Evolutionary conservation across 2,329 filamentous ascomycete genomes (phyloP).

Genomic region (Corniculantispora saksenae): DNA sequence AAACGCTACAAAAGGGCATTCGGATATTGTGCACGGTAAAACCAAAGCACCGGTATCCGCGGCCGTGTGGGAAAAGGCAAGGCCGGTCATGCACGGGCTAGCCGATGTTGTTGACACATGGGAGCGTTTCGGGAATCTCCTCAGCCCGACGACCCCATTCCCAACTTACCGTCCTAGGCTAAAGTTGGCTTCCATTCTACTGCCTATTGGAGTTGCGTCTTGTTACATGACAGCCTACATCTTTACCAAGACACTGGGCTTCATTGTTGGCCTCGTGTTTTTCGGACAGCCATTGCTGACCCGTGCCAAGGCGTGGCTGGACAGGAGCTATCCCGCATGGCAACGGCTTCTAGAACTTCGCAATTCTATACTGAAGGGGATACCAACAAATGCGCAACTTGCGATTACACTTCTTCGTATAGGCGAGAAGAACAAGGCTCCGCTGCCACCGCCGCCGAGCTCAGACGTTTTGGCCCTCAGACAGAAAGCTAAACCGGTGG

Average conservation of each 20-base stretch:
- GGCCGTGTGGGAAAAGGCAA: conserved; percentile 75
- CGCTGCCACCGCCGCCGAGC: conserved; percentile 62
- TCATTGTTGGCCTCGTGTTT: conserved; percentile 72
- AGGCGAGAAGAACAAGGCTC: conserved; percentile 78
- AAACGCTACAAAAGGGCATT: conserved; percentile 26
- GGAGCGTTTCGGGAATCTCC: conserved; percentile 54
- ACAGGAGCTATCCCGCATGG: conserved; percentile 69
- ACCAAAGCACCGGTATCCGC: conserved; percentile 75
- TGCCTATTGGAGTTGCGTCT: conserved; percentile 34
- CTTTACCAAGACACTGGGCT: conserved; percentile 64
- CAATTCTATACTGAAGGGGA: conserved; percentile 76
- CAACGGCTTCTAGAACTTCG: conserved; percentile 71
- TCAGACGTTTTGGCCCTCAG: neutral
- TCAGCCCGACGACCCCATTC: conserved; percentile 67
- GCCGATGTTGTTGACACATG: conserved; percentile 51
- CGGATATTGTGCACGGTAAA: conserved; percentile 64
- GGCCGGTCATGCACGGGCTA: conserved; percentile 66
- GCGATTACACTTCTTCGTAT: conserved; percentile 78
- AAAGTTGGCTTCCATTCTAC: conserved; percentile 54
- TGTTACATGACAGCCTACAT: conserved; percentile 38
- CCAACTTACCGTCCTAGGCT: conserved; percentile 53
- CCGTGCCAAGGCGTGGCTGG: conserved; percentile 59
- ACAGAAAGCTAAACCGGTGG: neutral
- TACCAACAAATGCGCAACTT: conserved; percentile 84
- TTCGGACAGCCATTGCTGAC: conserved; percentile 77